Evolutionary conservation across 75 land plant genomes (phyloP).

Genomic region (Cupressus sempervirens): DNA sequence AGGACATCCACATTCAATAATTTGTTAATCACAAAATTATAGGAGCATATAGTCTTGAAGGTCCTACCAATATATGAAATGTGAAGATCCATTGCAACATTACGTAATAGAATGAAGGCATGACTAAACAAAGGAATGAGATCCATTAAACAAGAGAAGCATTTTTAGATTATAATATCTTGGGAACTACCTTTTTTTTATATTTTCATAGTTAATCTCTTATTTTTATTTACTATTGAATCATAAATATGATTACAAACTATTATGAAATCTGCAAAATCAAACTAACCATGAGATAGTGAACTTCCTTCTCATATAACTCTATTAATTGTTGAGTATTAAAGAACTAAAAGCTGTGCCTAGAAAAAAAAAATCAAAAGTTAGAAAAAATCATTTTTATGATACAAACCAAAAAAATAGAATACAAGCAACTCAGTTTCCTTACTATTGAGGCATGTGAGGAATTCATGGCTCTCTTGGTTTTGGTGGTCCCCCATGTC

Average conservation of each 20-base stretch:
- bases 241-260: not conserved
- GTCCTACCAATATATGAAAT: no score
- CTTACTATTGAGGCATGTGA: constrained; percentile 96
- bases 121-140: no score
- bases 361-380: constrained; percentile 10
- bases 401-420: not conserved
- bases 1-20: no score
- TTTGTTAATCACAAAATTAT: no score
- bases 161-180: no score
- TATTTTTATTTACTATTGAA: not conserved
- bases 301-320: constrained; percentile 97
- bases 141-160: no score
- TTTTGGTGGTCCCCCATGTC: constrained; percentile 85
- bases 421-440: not conserved
- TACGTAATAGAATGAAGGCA: no score
- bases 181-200: no score
- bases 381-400: not conserved
- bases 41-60: no score
- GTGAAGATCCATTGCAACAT: no score
- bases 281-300: constrained; percentile 72
- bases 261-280: not conserved
- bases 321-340: constrained; percentile 81
- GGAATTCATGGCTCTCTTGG: constrained; percentile 97
- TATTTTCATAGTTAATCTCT: no score
- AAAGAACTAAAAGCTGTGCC: constrained; percentile 98